phyloP scores from a whole-genome alignment of 768 basidiomycete genomes.

The Polyporus arcularius region DNA sequence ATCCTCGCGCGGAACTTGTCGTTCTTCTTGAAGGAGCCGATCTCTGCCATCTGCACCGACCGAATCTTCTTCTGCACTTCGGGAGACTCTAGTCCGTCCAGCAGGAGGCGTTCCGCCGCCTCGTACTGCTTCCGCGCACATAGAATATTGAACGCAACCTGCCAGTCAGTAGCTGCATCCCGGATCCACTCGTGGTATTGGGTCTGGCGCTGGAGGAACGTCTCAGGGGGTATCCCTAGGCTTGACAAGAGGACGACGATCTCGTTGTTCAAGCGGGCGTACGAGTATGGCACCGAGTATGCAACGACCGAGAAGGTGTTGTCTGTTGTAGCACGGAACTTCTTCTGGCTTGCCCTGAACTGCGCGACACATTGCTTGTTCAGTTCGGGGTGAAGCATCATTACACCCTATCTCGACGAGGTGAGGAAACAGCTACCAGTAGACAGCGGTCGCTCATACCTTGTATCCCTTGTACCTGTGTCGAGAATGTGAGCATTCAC shows the following conservation, averaged over 20 bases:
- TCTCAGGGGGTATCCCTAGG: constrained; percentile 59
- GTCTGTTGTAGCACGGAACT: constrained; percentile 57
- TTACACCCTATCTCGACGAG: constrained; percentile 44
- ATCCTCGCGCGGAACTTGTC: constrained; percentile 56
- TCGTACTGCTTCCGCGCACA: constrained; percentile 51
- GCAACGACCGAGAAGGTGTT: constrained; percentile 69
- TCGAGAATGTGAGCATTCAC: not conserved
- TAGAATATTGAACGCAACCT: constrained; percentile 56
- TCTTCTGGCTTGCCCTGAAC: constrained; percentile 72
- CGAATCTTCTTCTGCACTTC: constrained; percentile 44
- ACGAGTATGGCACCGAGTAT: constrained; percentile 62
- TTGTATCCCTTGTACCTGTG: constrained; percentile 71
- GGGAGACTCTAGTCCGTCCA: constrained; percentile 54
- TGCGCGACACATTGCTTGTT: constrained; percentile 51
- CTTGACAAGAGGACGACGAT: constrained; percentile 66
- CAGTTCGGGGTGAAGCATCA: constrained; percentile 66
- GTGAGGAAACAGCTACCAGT: not conserved
- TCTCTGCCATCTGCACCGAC: constrained; percentile 48
- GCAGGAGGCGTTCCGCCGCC: constrained; percentile 52
- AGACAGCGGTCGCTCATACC: constrained; percentile 3
- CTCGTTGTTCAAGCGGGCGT: constrained; percentile 70
- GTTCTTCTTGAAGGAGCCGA: constrained; percentile 52
- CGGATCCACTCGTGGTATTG: constrained; percentile 62
- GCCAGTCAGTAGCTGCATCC: constrained; percentile 46
- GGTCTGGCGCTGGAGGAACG: constrained; percentile 54